A percentile compares a stretch with the other conserved stretches of the same genome.
phyloP scores from a whole-genome alignment of 768 basidiomycete species.

The Lentinula detonsa region DNA sequence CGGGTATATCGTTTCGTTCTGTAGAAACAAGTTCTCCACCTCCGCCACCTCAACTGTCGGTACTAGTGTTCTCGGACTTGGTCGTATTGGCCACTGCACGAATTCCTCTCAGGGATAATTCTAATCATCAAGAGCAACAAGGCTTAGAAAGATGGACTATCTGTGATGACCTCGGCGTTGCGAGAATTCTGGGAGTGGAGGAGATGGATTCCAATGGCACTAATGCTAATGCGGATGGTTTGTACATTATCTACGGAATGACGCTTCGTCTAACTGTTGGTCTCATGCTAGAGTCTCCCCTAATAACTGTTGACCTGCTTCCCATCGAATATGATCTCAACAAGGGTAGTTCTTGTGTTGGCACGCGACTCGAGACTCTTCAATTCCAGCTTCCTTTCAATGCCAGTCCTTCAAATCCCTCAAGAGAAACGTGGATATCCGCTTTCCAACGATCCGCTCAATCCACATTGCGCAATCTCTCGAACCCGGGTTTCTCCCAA shows the following conservation, averaged over 20 bases:
- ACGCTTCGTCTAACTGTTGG: neutral
- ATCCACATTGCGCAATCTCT: slow-evolving; percentile 35
- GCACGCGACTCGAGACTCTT: slow-evolving; percentile 26
- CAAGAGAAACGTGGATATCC: slow-evolving; percentile 32
- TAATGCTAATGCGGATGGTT: neutral
- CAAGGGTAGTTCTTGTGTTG: slow-evolving; percentile 28
- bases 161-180: slow-evolving; percentile 32
- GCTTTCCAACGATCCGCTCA: slow-evolving; percentile 50
- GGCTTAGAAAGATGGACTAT: slow-evolving; percentile 19
- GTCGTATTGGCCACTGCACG: slow-evolving; percentile 43
- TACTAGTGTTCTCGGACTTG: slow-evolving; percentile 64
- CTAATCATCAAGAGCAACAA: slow-evolving; percentile 11
- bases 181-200: slow-evolving; percentile 46
- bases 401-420: slow-evolving; percentile 7
- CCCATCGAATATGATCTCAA: slow-evolving; percentile 36
- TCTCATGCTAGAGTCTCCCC: slow-evolving; percentile 17
- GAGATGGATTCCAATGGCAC: slow-evolving; percentile 14
- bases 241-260: neutral
- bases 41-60: slow-evolving; percentile 19
- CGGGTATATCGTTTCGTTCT: slow-evolving; percentile 18
- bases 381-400: slow-evolving; percentile 20
- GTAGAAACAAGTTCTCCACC: slow-evolving; percentile 7
- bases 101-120: slow-evolving; percentile 11
- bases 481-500: slow-evolving; percentile 18
- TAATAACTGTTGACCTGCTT: slow-evolving; percentile 44